phyloP scores from a whole-genome alignment of 2,329 filamentous ascomycete genomes.

The Penicillium polonicum region DNA sequence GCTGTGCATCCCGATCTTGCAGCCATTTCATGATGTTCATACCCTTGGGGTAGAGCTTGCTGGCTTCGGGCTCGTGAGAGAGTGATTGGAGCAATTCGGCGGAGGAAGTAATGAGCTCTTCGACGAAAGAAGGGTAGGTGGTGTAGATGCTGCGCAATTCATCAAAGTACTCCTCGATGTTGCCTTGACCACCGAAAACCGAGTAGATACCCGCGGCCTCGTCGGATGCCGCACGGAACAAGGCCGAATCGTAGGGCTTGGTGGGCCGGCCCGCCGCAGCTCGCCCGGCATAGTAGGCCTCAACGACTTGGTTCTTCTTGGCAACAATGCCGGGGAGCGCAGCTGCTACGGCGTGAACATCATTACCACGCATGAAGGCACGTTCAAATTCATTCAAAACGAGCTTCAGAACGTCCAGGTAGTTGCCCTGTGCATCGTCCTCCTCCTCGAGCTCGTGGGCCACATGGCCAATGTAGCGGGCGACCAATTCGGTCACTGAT shows the following conservation, averaged over 20 bases:
- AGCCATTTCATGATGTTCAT: slow-evolving; percentile 93
- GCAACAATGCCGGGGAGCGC: slow-evolving; percentile 82
- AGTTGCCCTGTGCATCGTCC: slow-evolving; percentile 82
- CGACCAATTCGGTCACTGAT: slow-evolving; percentile 86
- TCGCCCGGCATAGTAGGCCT: slow-evolving; percentile 88
- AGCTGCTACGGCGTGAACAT: slow-evolving; percentile 87
- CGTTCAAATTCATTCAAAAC: slow-evolving; percentile 95
- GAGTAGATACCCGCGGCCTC: slow-evolving; percentile 82
- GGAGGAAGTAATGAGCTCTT: slow-evolving; percentile 75
- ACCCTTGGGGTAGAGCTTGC: slow-evolving; percentile 97
- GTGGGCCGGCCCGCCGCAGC: slow-evolving; percentile 80
- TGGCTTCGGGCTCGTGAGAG: slow-evolving; percentile 77
- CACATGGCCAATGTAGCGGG: slow-evolving; percentile 87
- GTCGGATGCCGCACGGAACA: slow-evolving; percentile 84
- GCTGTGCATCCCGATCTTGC: slow-evolving; percentile 81
- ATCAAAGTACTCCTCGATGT: slow-evolving; percentile 99
- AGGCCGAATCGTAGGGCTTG: slow-evolving; percentile 87
- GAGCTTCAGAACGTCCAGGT: slow-evolving; percentile 88
- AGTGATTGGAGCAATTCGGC: slow-evolving; percentile 86
- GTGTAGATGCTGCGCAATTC: slow-evolving; percentile 88
- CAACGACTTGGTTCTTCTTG: slow-evolving; percentile 88
- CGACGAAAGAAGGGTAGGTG: slow-evolving; percentile 87
- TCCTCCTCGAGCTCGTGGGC: slow-evolving; percentile 88
- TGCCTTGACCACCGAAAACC: slow-evolving; percentile 95
- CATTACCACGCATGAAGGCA: slow-evolving; percentile 89